Percentiles rank a stretch among this genome's conserved stretches.
These are phyloP conservation scores for Ophiocordyceps sinensis DNA, from an alignment of 2,329 filamentous ascomycete species.

Conservation along the genomic window DNA sequence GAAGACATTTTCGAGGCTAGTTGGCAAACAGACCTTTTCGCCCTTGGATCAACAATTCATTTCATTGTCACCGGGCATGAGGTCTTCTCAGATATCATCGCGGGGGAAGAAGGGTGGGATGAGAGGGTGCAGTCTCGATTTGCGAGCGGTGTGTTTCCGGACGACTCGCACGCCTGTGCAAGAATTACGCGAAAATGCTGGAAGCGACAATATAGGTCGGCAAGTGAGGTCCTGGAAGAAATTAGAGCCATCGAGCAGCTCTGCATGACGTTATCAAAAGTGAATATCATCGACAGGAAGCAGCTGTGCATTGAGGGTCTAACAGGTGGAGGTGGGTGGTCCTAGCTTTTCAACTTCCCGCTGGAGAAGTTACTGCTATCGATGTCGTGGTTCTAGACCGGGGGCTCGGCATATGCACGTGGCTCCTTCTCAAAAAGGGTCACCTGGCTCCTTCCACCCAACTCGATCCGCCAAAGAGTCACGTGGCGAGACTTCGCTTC, in stretches of 20 bases:
- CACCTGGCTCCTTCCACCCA: too few species aligned
- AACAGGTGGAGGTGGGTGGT: too few species aligned
- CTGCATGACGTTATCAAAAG: neutral
- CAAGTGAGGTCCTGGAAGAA: slow-evolving; percentile 1
- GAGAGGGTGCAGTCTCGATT: slow-evolving; percentile 6
- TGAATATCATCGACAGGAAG: too few species aligned
- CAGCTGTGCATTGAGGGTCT: too few species aligned
- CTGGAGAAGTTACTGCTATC: too few species aligned
- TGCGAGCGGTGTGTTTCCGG: slow-evolving; percentile 3
- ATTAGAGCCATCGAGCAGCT: neutral
- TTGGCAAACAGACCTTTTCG: slow-evolving; percentile 8
- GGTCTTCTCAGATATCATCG: slow-evolving; percentile 7
- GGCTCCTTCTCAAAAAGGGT: too few species aligned
- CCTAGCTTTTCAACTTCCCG: too few species aligned
- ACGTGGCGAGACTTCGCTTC: too few species aligned
- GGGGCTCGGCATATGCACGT: too few species aligned
- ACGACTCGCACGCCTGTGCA: slow-evolving; percentile 2
- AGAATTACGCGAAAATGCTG: slow-evolving; percentile 1
- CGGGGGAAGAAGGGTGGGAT: slow-evolving; percentile 5
- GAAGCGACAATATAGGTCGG: slow-evolving; percentile 2
- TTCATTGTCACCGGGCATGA: slow-evolving; percentile 7
- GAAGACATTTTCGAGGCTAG: slow-evolving; percentile 2
- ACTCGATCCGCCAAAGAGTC: too few species aligned
- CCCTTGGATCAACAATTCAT: slow-evolving; percentile 8
- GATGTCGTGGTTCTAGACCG: too few species aligned